A percentile compares a stretch with the other conserved stretches of the same genome.
Evolutionary conservation across 208 protist species (phyloP).

Genomic region (Trichomonas vaginalis): DNA sequence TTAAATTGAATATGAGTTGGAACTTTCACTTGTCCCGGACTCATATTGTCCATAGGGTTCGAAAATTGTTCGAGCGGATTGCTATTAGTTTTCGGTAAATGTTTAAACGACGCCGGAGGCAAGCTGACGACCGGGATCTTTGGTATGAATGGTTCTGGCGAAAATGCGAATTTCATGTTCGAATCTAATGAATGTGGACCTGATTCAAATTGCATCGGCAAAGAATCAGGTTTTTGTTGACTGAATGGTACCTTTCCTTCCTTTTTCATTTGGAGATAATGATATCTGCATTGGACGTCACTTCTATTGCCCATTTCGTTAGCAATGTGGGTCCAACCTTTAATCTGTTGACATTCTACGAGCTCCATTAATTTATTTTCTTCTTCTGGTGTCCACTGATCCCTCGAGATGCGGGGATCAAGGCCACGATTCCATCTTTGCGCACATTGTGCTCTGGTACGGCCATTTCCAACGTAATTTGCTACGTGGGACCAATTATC

Average conservation of each 20-base stretch:
- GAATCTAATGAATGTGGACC: not conserved
- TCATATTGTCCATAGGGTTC: not conserved
- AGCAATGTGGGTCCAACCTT: not conserved
- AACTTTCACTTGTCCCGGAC: not conserved
- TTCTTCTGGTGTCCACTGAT: not conserved
- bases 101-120: too few relatives aligned
- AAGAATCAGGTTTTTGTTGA: not conserved
- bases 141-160: not conserved
- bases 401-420: not conserved
- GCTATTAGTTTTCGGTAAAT: not conserved
- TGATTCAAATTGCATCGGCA: not conserved
- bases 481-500: not conserved
- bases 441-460: not conserved
- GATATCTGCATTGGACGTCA: not conserved
- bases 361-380: not conserved
- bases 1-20: not conserved
- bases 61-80: not conserved
- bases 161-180: not conserved
- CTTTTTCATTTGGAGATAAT: not conserved
- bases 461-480: not conserved
- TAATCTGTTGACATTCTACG: not conserved
- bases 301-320: not conserved
- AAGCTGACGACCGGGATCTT: not conserved
- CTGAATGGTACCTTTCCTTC: not conserved
- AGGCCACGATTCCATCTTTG: not conserved